Evolutionary conservation across 495 filamentous ascomycete species (phyloP).

Genomic region (Lepraria neglecta): DNA sequence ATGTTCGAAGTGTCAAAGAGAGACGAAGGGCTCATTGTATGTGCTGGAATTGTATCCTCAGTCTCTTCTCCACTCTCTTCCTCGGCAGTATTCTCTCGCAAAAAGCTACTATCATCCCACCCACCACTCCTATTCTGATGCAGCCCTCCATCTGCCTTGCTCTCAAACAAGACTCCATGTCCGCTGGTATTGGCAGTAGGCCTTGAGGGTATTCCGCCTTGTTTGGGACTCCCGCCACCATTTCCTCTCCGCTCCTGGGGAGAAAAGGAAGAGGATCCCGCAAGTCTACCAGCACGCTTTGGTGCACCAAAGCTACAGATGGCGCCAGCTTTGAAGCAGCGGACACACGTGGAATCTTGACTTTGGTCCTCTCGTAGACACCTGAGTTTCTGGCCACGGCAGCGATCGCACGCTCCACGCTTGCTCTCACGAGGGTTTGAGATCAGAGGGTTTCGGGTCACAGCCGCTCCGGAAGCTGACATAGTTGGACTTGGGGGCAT

Average conservation of each 20-base stretch:
- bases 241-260: neutral
- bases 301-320: slow-evolving; percentile 10
- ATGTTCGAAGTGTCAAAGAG: neutral
- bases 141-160: neutral
- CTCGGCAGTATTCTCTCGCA: neutral
- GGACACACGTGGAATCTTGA: neutral
- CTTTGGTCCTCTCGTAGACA: slow-evolving; percentile 16
- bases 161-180: neutral
- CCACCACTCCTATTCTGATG: neutral
- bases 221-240: neutral
- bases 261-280: neutral
- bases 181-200: neutral
- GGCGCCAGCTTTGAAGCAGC: slow-evolving; percentile 14
- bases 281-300: slow-evolving; percentile 15
- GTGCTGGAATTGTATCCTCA: neutral
- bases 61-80: slow-evolving; percentile 12
- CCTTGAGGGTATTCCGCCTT: neutral
- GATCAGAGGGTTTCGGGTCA: neutral
- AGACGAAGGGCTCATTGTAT: neutral
- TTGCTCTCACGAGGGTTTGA: neutral
- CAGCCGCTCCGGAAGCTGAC: neutral
- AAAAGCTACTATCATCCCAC: neutral
- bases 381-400: slow-evolving; percentile 25
- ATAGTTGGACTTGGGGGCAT: neutral
- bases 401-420: slow-evolving; percentile 26